phyloP scores from a whole-genome alignment of 192 early-diverging fungal species.

The Podila epigama region DNA sequence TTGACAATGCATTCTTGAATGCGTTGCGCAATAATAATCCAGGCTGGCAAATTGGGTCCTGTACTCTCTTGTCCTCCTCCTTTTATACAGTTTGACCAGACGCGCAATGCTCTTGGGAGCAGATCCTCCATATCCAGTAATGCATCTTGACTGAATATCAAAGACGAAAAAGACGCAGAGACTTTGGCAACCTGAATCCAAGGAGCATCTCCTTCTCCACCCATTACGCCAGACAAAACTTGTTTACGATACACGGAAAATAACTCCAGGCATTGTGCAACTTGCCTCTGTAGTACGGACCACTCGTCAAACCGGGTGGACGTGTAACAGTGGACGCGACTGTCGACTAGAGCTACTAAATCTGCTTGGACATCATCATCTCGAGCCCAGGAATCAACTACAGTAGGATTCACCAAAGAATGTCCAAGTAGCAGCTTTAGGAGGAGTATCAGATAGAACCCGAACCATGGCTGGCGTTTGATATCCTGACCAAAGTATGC shows the following conservation, averaged over 20 bases:
- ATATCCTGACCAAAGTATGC: constrained; percentile 9
- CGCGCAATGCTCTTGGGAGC: neutral
- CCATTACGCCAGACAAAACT: too few species aligned
- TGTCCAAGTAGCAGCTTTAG: constrained; percentile 6
- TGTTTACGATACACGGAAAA: neutral
- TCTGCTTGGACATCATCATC: too few species aligned
- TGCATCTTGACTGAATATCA: too few species aligned
- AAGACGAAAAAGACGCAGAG: too few species aligned
- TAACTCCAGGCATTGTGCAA: neutral
- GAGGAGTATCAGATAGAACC: constrained; percentile 14
- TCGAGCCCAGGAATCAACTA: too few species aligned
- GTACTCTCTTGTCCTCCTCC: neutral
- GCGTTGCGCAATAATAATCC: constrained; percentile 26
- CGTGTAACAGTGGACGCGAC: neutral
- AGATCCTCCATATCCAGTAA: too few species aligned
- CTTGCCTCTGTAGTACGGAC: constrained; percentile 11
- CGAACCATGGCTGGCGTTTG: constrained; percentile 18
- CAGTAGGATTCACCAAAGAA: neutral
- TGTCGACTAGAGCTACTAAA: too few species aligned
- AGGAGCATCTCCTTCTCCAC: neutral
- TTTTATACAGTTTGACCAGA: too few species aligned
- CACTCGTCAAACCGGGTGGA: constrained; percentile 25
- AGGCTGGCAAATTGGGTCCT: constrained; percentile 16
- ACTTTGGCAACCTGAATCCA: neutral
- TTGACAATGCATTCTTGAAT: constrained; percentile 9